Evolutionary conservation across 192 early-diverging fungal species (phyloP), one percentile per base, ranked within the genome.

Genomic region (Rhizoclosmatium globosum): DNA sequence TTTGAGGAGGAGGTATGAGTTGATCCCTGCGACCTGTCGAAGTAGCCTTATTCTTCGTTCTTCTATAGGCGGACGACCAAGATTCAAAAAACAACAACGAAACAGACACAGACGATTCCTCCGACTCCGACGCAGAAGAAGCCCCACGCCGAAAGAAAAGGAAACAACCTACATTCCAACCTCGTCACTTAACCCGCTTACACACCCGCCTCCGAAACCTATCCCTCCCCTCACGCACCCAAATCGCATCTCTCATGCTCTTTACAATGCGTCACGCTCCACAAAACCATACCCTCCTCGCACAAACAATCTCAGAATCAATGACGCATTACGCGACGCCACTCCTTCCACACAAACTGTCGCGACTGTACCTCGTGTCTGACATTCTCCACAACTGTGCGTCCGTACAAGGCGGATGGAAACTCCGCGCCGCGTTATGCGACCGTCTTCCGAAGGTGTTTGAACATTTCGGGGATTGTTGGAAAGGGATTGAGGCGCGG

Each of bases 331-430:
- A 86, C 1, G 80, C 71, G 15, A 91, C 93, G 0, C 85, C 91
- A 15, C 56, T 88, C 3, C 85, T 93, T 56, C 79, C 86, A 21
- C 83, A 84, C 11, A 93, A 94, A 77, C 78, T 96, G 41, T 88
- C 93, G 1, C 86, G 93, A 57, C 83, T 98, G n/a, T 91, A 92
- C 73, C 82, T 97, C 15, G 88, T 97, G n/a, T 94, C 92, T 0
- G 96, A 98, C 69, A 91, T 98, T 38, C 86, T 98, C n/a, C 93
- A 94, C 79, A 98, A 97, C 80, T 91, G 70, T 42, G 73, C 59
- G 2, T 42, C 9, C 38, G 85, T 96, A 2, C 89, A 93, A n/a
- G 94, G 93, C 76, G 95, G 92, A 6, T 98, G 97, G 96, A 90
- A 93, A 83, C 93, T 92, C 71, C 85, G 97, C 47, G 86, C 86